A percentile compares a stretch with the other conserved stretches of the same genome.
These are phyloP conservation scores for Leishmania amazonensis DNA, from an alignment of 208 protist genomes.

Conservation along the genomic window DNA sequence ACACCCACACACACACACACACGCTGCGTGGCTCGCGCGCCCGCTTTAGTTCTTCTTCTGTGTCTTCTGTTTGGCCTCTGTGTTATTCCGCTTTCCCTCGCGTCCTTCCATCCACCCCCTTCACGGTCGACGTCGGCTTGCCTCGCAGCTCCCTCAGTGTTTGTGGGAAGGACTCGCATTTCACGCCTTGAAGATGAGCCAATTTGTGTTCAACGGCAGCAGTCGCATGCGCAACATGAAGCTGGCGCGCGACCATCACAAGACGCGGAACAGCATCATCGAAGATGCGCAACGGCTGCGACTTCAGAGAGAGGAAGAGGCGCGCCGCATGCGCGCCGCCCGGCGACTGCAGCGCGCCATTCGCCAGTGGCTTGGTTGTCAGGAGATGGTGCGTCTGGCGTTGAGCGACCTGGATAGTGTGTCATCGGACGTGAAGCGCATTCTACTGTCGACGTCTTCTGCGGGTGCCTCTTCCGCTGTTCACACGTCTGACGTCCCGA, in stretches of 20 bases:
- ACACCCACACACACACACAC: background rate
- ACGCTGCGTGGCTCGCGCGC: background rate
- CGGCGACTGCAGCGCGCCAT: conserved; percentile 48
- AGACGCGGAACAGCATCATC: conserved; percentile 49
- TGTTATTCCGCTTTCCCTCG: background rate
- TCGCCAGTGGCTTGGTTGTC: conserved; percentile 42
- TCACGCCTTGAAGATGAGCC: conserved; percentile 27
- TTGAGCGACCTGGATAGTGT: conserved; percentile 24
- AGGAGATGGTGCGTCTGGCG: conserved; percentile 18
- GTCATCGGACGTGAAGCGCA: conserved; percentile 2
- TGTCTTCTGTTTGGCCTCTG: conserved; percentile 8
- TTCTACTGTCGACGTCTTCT: conserved; percentile 1
- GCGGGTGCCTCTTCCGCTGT: background rate
- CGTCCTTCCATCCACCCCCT: conserved; percentile 7
- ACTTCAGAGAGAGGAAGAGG: conserved; percentile 50
- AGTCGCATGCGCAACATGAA: conserved; percentile 64
- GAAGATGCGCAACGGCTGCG: conserved; percentile 53
- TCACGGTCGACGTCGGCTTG: background rate
- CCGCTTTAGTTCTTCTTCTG: conserved; percentile 5
- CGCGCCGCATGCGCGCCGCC: conserved; percentile 35
- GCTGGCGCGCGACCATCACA: conserved; percentile 67
- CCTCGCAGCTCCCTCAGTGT: background rate
- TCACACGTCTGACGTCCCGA: background rate
- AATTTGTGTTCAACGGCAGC: conserved; percentile 65
- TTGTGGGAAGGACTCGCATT: background rate